These are phyloP conservation scores for Graphiopsis chlorocephala DNA, from an alignment of 2,329 filamentous ascomycete genomes.

Conservation along the genomic window DNA sequence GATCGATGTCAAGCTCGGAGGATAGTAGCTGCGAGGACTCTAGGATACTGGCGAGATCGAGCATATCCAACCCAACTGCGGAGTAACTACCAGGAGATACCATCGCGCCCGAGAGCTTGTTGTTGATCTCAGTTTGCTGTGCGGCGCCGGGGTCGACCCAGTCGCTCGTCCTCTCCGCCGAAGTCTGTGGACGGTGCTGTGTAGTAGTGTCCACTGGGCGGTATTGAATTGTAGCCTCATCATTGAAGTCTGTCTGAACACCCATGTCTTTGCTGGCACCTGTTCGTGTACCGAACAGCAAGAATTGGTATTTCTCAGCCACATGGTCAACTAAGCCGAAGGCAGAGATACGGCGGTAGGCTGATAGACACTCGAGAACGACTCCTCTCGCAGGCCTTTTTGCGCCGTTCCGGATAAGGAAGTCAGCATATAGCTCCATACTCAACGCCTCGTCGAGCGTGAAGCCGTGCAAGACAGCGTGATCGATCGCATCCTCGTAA, in stretches of 20 bases:
- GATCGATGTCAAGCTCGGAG: constrained; percentile 71
- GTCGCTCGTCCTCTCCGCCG: constrained; percentile 48
- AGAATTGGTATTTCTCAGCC: constrained; percentile 63
- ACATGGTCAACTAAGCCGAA: constrained; percentile 67
- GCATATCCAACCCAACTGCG: constrained; percentile 69
- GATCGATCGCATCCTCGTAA: constrained; percentile 71
- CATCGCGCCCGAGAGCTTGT: constrained; percentile 25
- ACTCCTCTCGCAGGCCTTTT: constrained; percentile 67
- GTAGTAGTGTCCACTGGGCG: constrained; percentile 25
- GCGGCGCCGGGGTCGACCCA: constrained; percentile 47
- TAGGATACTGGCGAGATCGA: constrained; percentile 74
- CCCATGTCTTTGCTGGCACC: constrained; percentile 60
- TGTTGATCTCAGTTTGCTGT: constrained; percentile 24
- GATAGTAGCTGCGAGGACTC: constrained; percentile 78
- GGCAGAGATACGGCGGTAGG: constrained; percentile 69
- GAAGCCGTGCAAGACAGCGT: constrained; percentile 65
- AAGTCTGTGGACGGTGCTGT: constrained; percentile 38
- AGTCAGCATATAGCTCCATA: constrained; percentile 71
- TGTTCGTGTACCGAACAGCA: constrained; percentile 63
- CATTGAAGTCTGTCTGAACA: constrained; percentile 50
- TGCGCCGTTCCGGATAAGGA: constrained; percentile 63
- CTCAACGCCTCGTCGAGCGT: constrained; percentile 69
- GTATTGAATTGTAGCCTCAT: background rate
- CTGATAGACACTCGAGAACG: constrained; percentile 63
- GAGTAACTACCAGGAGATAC: constrained; percentile 58